A percentile compares a stretch with the other conserved stretches of the same genome.
These are phyloP conservation scores for Rhizopogon roseolus DNA, from an alignment of 768 basidiomycete species.

Conservation along the genomic window DNA sequence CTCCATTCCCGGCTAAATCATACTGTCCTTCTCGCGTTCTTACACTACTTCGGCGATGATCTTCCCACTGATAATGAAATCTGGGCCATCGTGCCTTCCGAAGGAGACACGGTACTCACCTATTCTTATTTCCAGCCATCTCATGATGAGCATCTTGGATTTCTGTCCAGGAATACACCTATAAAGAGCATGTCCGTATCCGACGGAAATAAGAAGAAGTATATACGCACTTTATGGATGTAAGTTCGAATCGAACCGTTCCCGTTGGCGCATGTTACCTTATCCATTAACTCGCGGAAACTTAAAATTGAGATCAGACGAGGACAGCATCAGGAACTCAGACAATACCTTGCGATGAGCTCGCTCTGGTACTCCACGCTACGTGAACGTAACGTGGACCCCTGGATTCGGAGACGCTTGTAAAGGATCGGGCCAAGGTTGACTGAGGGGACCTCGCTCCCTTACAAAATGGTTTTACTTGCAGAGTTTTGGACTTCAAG, in stretches of 20 bases:
- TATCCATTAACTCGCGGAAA: constrained; percentile 52
- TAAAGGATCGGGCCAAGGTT: constrained; percentile 66
- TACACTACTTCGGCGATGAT: constrained; percentile 22
- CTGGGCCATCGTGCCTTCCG: background rate
- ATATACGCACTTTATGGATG: constrained; percentile 63
- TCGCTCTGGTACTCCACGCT: constrained; percentile 72
- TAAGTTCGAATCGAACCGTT: constrained; percentile 63
- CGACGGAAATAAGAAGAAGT: constrained; percentile 9
- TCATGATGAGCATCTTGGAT: constrained; percentile 79
- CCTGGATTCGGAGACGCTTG: constrained; percentile 86
- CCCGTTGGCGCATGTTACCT: constrained; percentile 55
- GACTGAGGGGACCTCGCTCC: constrained; percentile 43
- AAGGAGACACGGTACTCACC: constrained; percentile 17
- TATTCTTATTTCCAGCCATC: constrained; percentile 74
- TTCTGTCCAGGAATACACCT: constrained; percentile 79
- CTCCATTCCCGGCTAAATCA: background rate
- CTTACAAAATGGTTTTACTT: constrained; percentile 31
- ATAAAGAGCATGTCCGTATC: constrained; percentile 6
- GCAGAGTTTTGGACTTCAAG: constrained; percentile 13
- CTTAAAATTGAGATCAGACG: constrained; percentile 21
- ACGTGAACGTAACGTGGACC: constrained; percentile 80
- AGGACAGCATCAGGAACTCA: background rate
- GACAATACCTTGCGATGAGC: constrained; percentile 51
- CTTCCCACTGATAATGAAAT: constrained; percentile 22
- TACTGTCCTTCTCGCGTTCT: background rate